These are phyloP conservation scores for Mycena rebaudengoi DNA, from an alignment of 768 basidiomycete genomes.

Conservation along the genomic window DNA sequence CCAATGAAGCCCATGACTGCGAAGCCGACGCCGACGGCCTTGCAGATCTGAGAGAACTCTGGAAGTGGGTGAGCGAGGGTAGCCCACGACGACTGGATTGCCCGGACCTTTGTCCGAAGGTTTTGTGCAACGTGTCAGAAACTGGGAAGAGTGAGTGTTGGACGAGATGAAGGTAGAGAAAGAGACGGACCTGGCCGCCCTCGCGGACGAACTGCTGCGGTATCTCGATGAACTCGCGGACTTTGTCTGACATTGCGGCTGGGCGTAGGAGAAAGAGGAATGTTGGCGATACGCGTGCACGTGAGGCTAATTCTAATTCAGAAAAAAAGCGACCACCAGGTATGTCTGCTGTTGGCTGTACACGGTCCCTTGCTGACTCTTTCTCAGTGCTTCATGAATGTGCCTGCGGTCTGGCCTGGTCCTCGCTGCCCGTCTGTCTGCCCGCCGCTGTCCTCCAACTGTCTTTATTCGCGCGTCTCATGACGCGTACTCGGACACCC, in stretches of 20 bases:
- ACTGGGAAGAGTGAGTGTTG: constrained; percentile 57
- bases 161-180: neutral
- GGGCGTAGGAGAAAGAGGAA: constrained; percentile 26
- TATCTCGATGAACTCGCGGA: constrained; percentile 89
- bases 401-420: constrained; percentile 56
- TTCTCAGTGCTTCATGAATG: constrained; percentile 62
- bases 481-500: constrained; percentile 26
- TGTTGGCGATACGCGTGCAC: constrained; percentile 16
- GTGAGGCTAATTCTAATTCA: neutral
- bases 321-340: neutral
- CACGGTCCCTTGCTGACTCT: neutral
- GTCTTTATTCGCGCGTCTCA: constrained; percentile 29
- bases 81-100: neutral
- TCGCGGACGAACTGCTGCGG: constrained; percentile 94
- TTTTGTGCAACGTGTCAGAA: constrained; percentile 97
- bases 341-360: neutral
- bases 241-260: constrained; percentile 84
- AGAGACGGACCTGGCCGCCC: constrained; percentile 81
- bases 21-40: constrained; percentile 96
- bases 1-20: constrained; percentile 99
- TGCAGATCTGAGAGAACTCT: constrained; percentile 97
- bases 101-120: constrained; percentile 90
- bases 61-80: constrained; percentile 17
- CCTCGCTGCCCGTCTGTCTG: constrained; percentile 41
- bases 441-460: constrained; percentile 2